Evolutionary conservation across 768 basidiomycete genomes (phyloP), one percentile per base, ranked within the genome.

Genomic region (Solioccasus polychromus): DNA sequence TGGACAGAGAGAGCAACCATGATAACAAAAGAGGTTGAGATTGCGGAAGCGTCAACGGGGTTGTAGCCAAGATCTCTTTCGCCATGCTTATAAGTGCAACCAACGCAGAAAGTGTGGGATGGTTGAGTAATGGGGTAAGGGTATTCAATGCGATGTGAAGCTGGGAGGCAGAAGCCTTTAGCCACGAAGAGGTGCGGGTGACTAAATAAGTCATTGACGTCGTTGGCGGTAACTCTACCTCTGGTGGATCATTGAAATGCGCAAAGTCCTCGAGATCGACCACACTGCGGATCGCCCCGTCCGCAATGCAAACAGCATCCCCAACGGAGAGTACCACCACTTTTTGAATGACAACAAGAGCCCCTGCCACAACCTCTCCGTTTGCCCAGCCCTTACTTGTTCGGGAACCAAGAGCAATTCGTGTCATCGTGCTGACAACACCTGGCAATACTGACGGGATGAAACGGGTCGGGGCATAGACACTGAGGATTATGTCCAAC

Each of bases 111-210:
- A 85, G 73, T 1, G 79, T 88, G 11, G 85, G 81, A 58, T 95
- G 92, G 3, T 78, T 75, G 11, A 86, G 66, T 11, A 92, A 72
- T 1, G 85, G 75, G 1, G 85, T 77, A 17, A 97, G 69, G 0
- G 84, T 71, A 53, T 90, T 88, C 41, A 97, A 61, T 8, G 92
- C 90, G 19, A 91, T 84, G 36, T 87, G 80, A 10, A 98, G 68
- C 57, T 96, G 92, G 5, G 89, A 77, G 2, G 88, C 73, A 1
- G 91, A 92, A 28, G 79, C 92, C 18, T 75, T 76, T 35, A 96
- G 74, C 89, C 94, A 98, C 0, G 83, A 72, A 11, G 79, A 61
- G 0, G 88, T 85, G 4, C 92, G 78, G 4, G 65, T 54, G n/a
- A 80, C 80, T 17, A 71, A 58, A 54, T 71, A 79, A 9, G 71